Evolutionary conservation across 495 filamentous ascomycete species (phyloP).

Genomic region (Astrothelium subdiscretum): DNA sequence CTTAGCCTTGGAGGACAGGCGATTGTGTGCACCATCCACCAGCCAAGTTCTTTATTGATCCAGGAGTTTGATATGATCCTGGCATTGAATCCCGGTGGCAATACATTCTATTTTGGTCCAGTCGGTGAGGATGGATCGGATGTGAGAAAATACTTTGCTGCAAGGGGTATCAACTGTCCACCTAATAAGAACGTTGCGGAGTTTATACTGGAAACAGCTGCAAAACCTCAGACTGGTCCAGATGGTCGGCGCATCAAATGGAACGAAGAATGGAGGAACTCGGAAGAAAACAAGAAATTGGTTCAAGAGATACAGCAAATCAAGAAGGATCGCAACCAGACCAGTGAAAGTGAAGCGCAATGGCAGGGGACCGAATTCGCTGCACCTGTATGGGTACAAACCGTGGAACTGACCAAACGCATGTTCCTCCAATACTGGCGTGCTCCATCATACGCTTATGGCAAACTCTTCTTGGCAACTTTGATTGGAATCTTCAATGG

Average conservation of each 20-base stretch:
- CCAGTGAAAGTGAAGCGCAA: slow-evolving; percentile 28
- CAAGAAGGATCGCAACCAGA: slow-evolving; percentile 40
- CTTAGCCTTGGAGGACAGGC: slow-evolving; percentile 63
- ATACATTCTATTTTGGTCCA: slow-evolving; percentile 64
- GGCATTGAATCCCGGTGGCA: slow-evolving; percentile 56
- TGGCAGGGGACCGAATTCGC: slow-evolving; percentile 47
- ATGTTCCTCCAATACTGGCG: slow-evolving; percentile 64
- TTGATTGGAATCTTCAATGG: slow-evolving; percentile 47
- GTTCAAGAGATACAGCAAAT: slow-evolving; percentile 51
- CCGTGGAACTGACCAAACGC: slow-evolving; percentile 48
- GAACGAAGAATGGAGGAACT: slow-evolving; percentile 61
- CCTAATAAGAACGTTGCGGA: slow-evolving; percentile 68
- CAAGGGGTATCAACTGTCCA: slow-evolving; percentile 48
- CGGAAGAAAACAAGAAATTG: slow-evolving; percentile 40
- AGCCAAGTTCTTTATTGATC: slow-evolving; percentile 57
- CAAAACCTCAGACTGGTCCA: slow-evolving; percentile 41
- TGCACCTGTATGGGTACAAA: slow-evolving; percentile 48
- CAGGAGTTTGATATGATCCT: slow-evolving; percentile 70
- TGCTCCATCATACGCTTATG: slow-evolving; percentile 59
- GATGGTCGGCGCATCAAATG: slow-evolving; percentile 49
- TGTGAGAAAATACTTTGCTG: slow-evolving; percentile 56
- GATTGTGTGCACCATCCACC: slow-evolving; percentile 76
- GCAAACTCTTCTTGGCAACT: slow-evolving; percentile 58
- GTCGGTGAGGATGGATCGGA: slow-evolving; percentile 51
- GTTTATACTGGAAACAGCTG: slow-evolving; percentile 72